Base-by-base conservation (phyloP, 768 basidiomycete species). In the Tylopilus sp. region DNA sequence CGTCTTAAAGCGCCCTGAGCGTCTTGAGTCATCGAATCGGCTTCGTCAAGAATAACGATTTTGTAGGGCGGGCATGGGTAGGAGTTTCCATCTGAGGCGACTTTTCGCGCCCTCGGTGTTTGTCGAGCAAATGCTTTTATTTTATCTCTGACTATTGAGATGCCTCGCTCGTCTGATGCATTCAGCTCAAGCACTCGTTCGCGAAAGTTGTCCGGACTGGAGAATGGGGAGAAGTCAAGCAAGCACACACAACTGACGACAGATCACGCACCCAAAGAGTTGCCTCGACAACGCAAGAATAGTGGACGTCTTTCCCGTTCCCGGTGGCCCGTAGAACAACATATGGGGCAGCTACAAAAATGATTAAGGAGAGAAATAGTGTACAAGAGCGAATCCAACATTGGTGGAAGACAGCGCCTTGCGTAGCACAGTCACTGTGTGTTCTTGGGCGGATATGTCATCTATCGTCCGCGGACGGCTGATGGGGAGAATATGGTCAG, bases 11-110 rank as follows among this genome's bases (percentile, higher is more conserved):
- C 97, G 30, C 89, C 94, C 69, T 99, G 97, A 6, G 97, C 97
- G 66, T 99, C 97, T 73, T 98, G 96, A 6, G 97, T 99, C 97
- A 99, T 99, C 6, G 93, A 96, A 70, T 99, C 97, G 21, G 97
- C 97, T 72, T 99, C 97, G 63, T 99, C 97, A 24, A 99, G 82
- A 57, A 99, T 98, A 66, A 99, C 88, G 58, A 99, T 96, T 69
- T 99, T 99, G 78, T 92, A 99, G 0, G 97, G 97, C 14, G 97
- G 97, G 68, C 91, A 96, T 40, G 95, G 96, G 66, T 98, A 98
- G 38, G 76, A 80, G 64, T 89, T 89, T 22, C 85, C 85, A 57
- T 91, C 87, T 0, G 86, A 86, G n/a, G 86, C 75, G 11, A 76
- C 71, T 14, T 80, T 69, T 66, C 88, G 83, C n/a, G 89, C 89